Conservation (phyloP, 106 monocot species). For the Acorus calamus region DNA sequence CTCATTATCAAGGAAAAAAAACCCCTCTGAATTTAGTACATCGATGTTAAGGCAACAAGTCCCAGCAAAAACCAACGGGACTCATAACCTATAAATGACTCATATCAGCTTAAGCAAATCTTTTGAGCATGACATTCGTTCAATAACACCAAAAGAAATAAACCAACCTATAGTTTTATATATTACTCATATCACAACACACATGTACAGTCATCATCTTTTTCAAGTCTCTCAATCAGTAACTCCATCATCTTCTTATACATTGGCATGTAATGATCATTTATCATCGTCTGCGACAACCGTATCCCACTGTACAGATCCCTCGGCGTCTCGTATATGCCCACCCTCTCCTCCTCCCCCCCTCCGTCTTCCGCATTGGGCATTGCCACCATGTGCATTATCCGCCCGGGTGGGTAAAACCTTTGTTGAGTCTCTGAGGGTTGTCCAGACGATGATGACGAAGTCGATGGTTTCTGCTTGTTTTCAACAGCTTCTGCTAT, state of each 20-base stretch:
- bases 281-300: slow-evolving; percentile 53
- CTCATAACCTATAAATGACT: too few species aligned
- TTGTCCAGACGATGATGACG: slow-evolving; percentile 8
- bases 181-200: too few species aligned
- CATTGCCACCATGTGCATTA: slow-evolving; percentile 54
- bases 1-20: too few species aligned
- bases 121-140: too few species aligned
- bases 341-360: slow-evolving; percentile 7
- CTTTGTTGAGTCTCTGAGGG: slow-evolving; percentile 9
- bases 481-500: slow-evolving; percentile 17
- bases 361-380: slow-evolving; percentile 10
- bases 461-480: slow-evolving; percentile 4
- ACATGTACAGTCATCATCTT: slow-evolving; percentile 9
- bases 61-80: too few species aligned
- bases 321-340: slow-evolving; percentile 51
- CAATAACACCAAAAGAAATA: too few species aligned
- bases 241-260: slow-evolving; percentile 67
- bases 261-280: slow-evolving; percentile 68
- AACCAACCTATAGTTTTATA: too few species aligned
- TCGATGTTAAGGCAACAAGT: too few species aligned
- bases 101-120: too few species aligned
- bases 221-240: slow-evolving; percentile 41
- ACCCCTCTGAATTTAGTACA: too few species aligned
- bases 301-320: slow-evolving; percentile 57
- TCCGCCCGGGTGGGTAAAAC: slow-evolving; percentile 59